Conservation (phyloP, 176 grass and related monocot species). For the Typha latifolia region DNA sequence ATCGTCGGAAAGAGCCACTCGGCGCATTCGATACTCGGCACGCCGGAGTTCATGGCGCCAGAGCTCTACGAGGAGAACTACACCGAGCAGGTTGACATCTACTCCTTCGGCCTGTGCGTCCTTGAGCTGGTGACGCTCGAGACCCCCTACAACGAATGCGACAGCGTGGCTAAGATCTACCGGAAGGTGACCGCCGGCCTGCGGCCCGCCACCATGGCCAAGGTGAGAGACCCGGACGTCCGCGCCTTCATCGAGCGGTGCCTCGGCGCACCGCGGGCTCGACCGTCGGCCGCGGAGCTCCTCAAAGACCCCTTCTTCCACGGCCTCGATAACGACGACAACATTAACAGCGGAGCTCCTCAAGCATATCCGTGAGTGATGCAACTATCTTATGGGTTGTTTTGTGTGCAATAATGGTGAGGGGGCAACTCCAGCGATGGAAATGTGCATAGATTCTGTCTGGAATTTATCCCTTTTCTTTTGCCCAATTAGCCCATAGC, state of each 20-base stretch:
- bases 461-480: no score
- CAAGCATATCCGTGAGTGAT: not conserved
- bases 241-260: constrained; percentile 70
- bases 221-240: constrained; percentile 56
- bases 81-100: constrained; percentile 95
- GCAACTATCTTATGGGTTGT: not conserved
- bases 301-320: constrained; percentile 68
- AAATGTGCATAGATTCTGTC: no score
- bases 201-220: constrained; percentile 41
- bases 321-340: constrained; percentile 37
- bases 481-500: no score
- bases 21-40: constrained; percentile 79
- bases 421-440: no score
- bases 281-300: constrained; percentile 66
- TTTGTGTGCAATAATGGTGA: not conserved
- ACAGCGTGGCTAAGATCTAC: constrained; percentile 70
- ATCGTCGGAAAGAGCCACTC: constrained; percentile 74
- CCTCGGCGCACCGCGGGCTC: constrained; percentile 44
- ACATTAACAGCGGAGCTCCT: not conserved
- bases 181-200: constrained; percentile 43
- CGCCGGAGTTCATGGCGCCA: constrained; percentile 98
- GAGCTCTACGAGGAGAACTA: constrained; percentile 91
- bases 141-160: constrained; percentile 84
- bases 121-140: constrained; percentile 95
- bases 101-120: constrained; percentile 93